Percentiles rank a stretch among this genome's conserved stretches.
These are phyloP conservation scores for Monosporascus sp. DNA, from an alignment of 2,329 filamentous ascomycete genomes.

Conservation along the genomic window DNA sequence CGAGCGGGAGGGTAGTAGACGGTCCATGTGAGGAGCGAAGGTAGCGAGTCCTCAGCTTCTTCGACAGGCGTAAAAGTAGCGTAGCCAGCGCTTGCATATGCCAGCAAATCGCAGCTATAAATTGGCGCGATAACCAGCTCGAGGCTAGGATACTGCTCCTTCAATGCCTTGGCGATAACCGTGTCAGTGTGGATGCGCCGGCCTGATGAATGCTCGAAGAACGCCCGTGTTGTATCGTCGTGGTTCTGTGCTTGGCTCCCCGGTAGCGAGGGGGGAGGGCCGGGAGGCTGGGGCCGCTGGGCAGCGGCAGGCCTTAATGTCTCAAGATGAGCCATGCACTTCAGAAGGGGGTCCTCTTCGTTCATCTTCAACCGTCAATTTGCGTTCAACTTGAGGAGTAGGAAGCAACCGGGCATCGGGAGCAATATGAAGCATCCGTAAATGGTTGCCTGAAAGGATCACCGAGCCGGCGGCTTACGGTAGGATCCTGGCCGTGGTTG, in stretches of 20 bases:
- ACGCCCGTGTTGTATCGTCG: slow-evolving; percentile 19
- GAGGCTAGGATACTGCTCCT: slow-evolving; percentile 37
- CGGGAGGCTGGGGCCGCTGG: too few species aligned
- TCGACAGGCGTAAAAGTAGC: slow-evolving; percentile 27
- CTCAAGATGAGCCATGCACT: background rate
- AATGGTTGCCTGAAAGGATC: background rate
- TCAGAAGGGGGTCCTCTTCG: background rate
- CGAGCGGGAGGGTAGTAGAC: slow-evolving; percentile 34
- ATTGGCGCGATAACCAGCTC: slow-evolving; percentile 33
- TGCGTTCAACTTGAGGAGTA: background rate
- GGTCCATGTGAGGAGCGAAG: slow-evolving; percentile 32
- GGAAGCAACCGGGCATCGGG: background rate
- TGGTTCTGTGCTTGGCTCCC: background rate
- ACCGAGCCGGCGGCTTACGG: background rate
- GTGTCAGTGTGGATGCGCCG: slow-evolving; percentile 37
- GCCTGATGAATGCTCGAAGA: slow-evolving; percentile 36
- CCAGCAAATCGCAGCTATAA: slow-evolving; percentile 30
- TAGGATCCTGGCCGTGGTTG: background rate
- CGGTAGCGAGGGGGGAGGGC: too few species aligned
- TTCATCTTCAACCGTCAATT: background rate
- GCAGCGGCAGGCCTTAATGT: background rate
- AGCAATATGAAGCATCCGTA: background rate
- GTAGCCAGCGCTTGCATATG: slow-evolving; percentile 35
- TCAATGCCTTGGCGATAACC: slow-evolving; percentile 34
- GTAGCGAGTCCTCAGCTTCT: slow-evolving; percentile 19